Conservation (phyloP, 768 basidiomycete species). For the Hypholoma fasciculare region DNA sequence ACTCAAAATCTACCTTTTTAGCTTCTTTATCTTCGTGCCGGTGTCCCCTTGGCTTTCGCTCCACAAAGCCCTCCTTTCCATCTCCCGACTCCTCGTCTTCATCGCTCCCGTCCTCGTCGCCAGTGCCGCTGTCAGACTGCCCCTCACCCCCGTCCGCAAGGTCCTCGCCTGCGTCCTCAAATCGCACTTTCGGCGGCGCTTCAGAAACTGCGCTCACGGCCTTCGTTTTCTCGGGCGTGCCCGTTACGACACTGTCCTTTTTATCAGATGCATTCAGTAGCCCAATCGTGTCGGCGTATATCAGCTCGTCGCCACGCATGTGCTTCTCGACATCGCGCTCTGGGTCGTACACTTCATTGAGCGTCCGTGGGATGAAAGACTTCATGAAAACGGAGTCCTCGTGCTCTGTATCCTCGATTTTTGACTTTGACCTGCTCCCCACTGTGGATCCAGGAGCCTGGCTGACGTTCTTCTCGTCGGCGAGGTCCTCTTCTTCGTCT, state of each 20-base stretch:
- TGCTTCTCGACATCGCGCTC: constrained; percentile 87
- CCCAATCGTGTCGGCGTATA: constrained; percentile 88
- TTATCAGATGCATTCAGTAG: constrained; percentile 48
- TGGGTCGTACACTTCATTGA: constrained; percentile 93
- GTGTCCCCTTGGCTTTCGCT: constrained; percentile 78
- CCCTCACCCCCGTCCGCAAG: constrained; percentile 8
- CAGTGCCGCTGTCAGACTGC: constrained; percentile 20
- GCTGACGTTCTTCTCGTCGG: constrained; percentile 9
- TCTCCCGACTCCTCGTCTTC: constrained; percentile 28
- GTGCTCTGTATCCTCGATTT: constrained; percentile 40
- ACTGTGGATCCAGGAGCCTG: constrained; percentile 10
- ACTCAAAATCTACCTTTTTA: constrained; percentile 67
- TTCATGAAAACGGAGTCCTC: constrained; percentile 90
- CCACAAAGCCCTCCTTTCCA: constrained; percentile 40
- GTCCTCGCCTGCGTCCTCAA: constrained; percentile 8
- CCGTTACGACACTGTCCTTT: constrained; percentile 5
- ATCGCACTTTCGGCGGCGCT: constrained; percentile 4
- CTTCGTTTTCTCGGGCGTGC: neutral
- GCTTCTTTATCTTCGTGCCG: constrained; percentile 89
- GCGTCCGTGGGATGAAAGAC: constrained; percentile 89
- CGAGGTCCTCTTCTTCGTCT: constrained; percentile 13
- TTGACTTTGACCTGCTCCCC: constrained; percentile 6
- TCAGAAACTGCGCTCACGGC: constrained; percentile 1
- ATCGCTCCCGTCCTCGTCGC: constrained; percentile 30
- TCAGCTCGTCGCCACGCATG: constrained; percentile 70